Evolutionary conservation across 202 grass and related monocot genomes (phyloP).

Genomic region (Hordeum pubiflorum): DNA sequence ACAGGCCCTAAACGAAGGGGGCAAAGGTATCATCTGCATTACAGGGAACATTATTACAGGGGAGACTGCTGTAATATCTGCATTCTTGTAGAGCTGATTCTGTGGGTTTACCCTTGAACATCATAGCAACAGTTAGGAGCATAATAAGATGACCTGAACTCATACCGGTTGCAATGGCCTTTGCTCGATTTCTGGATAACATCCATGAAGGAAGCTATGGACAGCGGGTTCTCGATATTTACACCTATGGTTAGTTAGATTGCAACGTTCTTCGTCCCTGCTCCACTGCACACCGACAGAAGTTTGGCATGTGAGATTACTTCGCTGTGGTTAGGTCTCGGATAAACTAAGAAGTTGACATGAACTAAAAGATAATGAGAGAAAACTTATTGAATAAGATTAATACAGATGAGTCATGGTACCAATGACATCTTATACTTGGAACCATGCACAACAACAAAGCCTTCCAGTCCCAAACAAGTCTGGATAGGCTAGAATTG

Average conservation of each 20-base stretch:
- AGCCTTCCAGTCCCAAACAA: too few relatives aligned
- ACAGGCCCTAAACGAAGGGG: not conserved
- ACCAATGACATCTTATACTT: not conserved
- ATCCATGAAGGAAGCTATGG: not conserved
- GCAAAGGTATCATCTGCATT: not conserved
- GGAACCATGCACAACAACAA: not conserved
- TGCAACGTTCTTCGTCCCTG: constrained; percentile 13
- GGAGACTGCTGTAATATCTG: not conserved
- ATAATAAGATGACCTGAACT: not conserved
- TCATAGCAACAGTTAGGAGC: not conserved
- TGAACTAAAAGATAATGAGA: not conserved
- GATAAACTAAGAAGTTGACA: not conserved
- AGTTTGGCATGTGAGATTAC: constrained; percentile 1
- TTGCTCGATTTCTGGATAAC: not conserved
- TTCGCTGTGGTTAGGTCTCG: not conserved
- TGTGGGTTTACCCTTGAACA: not conserved
- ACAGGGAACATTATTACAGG: not conserved
- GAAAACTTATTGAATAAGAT: not conserved
- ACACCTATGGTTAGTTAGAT: constrained; percentile 17
- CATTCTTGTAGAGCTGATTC: not conserved
- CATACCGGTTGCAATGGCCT: not conserved
- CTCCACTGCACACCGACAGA: constrained; percentile 25
- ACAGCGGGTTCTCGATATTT: not conserved
- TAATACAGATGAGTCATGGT: not conserved
- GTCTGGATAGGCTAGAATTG: too few relatives aligned